Evolutionary conservation across 1,139 yeast genomes (phyloP), one percentile per base, ranked within the genome.

Genomic region (Candida labiduridarum): DNA sequence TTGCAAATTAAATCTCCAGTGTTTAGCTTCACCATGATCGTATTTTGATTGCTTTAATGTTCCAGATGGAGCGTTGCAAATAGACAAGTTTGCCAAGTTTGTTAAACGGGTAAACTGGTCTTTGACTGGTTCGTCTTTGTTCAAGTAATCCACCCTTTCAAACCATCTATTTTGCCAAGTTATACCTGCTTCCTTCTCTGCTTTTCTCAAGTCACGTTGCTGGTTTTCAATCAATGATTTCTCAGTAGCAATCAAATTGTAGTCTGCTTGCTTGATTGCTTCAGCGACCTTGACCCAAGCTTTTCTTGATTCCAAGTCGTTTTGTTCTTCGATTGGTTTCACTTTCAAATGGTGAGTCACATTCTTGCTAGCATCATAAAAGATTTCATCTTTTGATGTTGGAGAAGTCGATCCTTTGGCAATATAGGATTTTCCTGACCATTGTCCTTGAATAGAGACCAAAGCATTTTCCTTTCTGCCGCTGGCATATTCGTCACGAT

Each of bases 231-330:
- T 79, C 64, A 76, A 72, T 14, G 90, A 76, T 75, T 92, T 92
- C 62, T 87, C 91, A 55, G 72, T 71, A 61, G 85, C 84, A 59
- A 91, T 89, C 56, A 79, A 68, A 58, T 89, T 90, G 66, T 80
- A 89, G 66, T 91, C 87, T 41, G 92, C 86, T 42, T 72, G 68
- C 54, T 77, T 81, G 58, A 90, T 87, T 14, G 97, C 97, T n/a
- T 79, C 89, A 1, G 97, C 96, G 34, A 92, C 97, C 59, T 84
- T 80, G 40, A 63, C 59, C 98, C 98, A 92, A 15, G 97, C 96
- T 57, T 74, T 80, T 71, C 96, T 84, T 49, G 89, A 78, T 70
- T 92, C 97, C 59, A 89, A 76, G 25, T 72, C 78, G 65, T 85
- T 78, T 71, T 91, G 97, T 55, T 86, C 75, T 55, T 82, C 91